phyloP scores from a whole-genome alignment of 108 stramenopile genomes.

The Schizochytrium sp. region DNA sequence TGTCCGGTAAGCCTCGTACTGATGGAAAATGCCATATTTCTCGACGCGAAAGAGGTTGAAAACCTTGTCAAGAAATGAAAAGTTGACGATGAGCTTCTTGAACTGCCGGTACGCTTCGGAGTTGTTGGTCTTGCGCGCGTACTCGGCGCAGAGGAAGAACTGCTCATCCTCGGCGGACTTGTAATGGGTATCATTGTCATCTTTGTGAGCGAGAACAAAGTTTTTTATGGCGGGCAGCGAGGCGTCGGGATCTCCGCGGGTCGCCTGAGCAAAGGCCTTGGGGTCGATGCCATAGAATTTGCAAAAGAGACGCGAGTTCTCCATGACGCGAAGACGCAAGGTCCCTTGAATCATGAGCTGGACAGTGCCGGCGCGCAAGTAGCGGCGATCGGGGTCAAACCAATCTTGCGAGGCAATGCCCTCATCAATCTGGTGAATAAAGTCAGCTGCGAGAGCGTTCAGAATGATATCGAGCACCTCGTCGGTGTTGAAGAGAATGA shows the following conservation, averaged over 20 bases:
- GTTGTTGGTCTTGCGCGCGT: not conserved
- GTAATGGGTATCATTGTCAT: not conserved
- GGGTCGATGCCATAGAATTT: slow-evolving; percentile 5
- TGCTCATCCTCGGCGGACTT: slow-evolving; percentile 19
- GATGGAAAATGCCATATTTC: slow-evolving; percentile 23
- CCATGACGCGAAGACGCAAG: not conserved
- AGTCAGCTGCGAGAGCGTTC: slow-evolving; percentile 43
- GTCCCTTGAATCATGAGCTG: slow-evolving; percentile 27
- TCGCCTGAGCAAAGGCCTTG: not conserved
- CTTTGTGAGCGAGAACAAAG: slow-evolving; percentile 8
- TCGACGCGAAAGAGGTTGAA: slow-evolving; percentile 9
- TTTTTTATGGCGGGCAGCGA: not conserved
- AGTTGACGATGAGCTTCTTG: slow-evolving; percentile 16
- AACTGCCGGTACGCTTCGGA: not conserved
- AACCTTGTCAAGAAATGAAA: not conserved
- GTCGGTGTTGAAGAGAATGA: slow-evolving; percentile 38
- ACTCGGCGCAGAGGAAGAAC: slow-evolving; percentile 21
- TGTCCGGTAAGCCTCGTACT: slow-evolving; percentile 24
- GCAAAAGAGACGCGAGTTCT: not conserved
- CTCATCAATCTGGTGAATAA: slow-evolving; percentile 45
- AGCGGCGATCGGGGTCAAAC: slow-evolving; percentile 31
- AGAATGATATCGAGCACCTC: slow-evolving; percentile 43
- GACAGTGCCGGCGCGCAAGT: slow-evolving; percentile 31
- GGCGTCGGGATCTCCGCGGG: not conserved
- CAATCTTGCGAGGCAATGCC: slow-evolving; percentile 25